phyloP scores from a whole-genome alignment of 2,329 filamentous ascomycete genomes.

The Stromatinia cepivora region DNA sequence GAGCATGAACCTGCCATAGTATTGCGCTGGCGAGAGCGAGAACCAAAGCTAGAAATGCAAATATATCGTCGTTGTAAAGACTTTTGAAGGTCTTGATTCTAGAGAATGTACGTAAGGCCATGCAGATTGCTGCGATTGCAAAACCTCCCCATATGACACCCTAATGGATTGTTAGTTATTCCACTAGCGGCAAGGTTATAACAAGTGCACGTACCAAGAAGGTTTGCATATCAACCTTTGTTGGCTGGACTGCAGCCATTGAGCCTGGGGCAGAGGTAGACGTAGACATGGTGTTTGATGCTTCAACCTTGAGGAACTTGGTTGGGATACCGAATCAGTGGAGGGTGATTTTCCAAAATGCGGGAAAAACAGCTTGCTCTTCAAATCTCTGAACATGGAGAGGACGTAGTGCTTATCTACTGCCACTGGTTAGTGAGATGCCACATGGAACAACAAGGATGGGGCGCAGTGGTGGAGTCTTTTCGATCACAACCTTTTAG shows the following conservation, averaged over 20 bases:
- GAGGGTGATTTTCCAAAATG: not conserved
- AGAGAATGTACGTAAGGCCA: slow-evolving; percentile 4
- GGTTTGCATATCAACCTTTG: slow-evolving; percentile 9
- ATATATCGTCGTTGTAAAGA: not conserved
- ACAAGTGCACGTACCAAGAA: slow-evolving; percentile 6
- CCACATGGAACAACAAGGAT: slow-evolving; percentile 3
- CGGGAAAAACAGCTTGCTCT: not conserved
- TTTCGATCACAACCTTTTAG: not conserved
- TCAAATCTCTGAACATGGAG: not conserved
- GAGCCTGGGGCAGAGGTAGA: not conserved
- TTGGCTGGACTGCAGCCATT: not conserved
- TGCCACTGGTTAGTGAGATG: not conserved
- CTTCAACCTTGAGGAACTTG: slow-evolving; percentile 1
- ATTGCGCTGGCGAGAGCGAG: slow-evolving; percentile 1
- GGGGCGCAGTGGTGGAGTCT: not conserved
- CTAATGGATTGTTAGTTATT: not conserved
- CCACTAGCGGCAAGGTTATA: not conserved
- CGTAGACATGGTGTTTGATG: not conserved
- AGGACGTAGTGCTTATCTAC: not conserved
- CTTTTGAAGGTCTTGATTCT: slow-evolving; percentile 9
- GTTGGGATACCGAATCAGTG: not conserved
- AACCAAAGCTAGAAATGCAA: not conserved
- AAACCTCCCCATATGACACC: slow-evolving; percentile 8
- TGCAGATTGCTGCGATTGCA: not conserved
- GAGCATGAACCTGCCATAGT: slow-evolving; percentile 5